Evolutionary conservation across 805 yeast species (phyloP), one percentile per base, ranked within the genome.

Genomic region (Candida orba): DNA sequence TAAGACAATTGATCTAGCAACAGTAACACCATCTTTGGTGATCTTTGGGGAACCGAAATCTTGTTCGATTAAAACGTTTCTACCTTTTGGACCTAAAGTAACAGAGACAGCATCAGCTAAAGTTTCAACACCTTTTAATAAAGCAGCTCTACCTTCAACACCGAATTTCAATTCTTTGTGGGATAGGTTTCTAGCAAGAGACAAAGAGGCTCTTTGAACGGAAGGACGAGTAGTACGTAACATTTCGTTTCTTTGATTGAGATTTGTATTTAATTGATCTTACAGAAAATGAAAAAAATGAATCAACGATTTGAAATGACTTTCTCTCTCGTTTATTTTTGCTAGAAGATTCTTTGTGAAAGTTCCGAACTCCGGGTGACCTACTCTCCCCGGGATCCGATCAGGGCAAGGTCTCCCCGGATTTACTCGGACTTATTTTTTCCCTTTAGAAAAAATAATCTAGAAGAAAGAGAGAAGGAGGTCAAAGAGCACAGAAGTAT

Each of bases 1-100:
- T 58, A 91, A 73, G 40, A 80, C 78, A 62, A 91, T 82, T 46
- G 95, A 79, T 63, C 77, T 80, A 53, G 99, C 99, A 50, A 91
- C 98, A 37, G 99, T 91, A 45, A 91, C 98, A 81, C 99, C 99
- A 67, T 91, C 99, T 74, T 91, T 91, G 71, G 99, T 91, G 76
- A 91, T 93, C 76, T 93, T 91, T 60, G 99, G 99, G 39, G 95
- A 79, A 51, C 98, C 98, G 52, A 86, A 93, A 50, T 88, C 85
- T 72, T 91, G 99, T 72, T 91, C 98, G 60, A 91, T 91, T 59
- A 91, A 76, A 34, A 91, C 99, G 62, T 93, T 93, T 71, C 99
- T 83, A 64, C 99, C 99, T 70, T 91, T 91, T 62, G 99, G 99
- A 47, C 99, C 99, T 52, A 91, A 74, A 33, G 99, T 91, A 45